phyloP scores from a whole-genome alignment of 2,329 filamentous ascomycete species.

The Aspergillus quadricinctus region DNA sequence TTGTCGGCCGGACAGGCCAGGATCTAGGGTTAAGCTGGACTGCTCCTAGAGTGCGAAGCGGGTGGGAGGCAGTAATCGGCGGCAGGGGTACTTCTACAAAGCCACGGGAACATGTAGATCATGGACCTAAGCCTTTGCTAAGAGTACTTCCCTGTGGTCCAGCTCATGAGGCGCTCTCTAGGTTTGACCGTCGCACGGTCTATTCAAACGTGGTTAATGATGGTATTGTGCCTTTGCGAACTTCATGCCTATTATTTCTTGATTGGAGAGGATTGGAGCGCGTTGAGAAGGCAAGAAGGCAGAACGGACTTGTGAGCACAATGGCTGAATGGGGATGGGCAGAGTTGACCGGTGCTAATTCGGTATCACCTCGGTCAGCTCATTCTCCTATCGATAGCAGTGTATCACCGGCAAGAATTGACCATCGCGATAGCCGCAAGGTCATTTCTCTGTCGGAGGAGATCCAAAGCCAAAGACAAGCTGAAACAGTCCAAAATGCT shows the following conservation, averaged over 20 bases:
- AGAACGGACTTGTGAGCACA: conserved; percentile 87
- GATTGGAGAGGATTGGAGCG: conserved; percentile 93
- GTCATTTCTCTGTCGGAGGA: conserved; percentile 4
- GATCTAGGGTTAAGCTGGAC: conserved; percentile 94
- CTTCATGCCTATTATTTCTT: conserved; percentile 91
- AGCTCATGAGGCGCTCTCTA: conserved; percentile 78
- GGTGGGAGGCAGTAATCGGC: conserved; percentile 83
- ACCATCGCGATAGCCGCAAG: conserved; percentile 11
- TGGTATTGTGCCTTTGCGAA: conserved; percentile 89
- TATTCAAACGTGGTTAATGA: conserved; percentile 98
- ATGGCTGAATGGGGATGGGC: conserved; percentile 93
- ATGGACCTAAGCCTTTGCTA: conserved; percentile 81
- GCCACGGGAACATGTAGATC: conserved; percentile 58
- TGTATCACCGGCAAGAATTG: conserved; percentile 8
- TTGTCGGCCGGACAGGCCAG: conserved; percentile 93
- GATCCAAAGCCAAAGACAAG: conserved; percentile 5
- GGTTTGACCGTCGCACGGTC: conserved; percentile 84
- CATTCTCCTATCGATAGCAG: conserved; percentile 20
- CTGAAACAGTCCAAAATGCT: neutral
- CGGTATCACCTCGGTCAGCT: conserved; percentile 49
- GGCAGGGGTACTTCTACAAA: conserved; percentile 61
- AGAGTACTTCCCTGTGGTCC: conserved; percentile 87
- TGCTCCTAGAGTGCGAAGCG: conserved; percentile 76
- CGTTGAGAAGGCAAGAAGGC: conserved; percentile 88
- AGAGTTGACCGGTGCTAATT: conserved; percentile 71